Evolutionary conservation across 768 basidiomycete species (phyloP).

Genomic region (Mycena galopus): DNA sequence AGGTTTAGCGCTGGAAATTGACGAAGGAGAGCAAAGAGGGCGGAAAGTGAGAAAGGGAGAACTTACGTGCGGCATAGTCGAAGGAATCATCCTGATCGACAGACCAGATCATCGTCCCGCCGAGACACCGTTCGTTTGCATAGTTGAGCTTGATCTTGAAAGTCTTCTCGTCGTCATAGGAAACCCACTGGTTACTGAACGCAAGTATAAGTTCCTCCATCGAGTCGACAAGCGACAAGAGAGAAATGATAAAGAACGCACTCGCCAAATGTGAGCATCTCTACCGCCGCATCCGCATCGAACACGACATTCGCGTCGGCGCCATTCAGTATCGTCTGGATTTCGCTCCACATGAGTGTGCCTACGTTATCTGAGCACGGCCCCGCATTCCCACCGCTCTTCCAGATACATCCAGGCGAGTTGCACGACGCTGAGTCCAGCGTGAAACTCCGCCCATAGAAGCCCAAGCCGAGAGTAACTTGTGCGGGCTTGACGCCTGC

Average conservation of each 20-base stretch:
- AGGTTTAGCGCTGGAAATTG: conserved; percentile 1
- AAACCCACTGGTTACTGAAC: neutral
- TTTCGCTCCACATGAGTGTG: neutral
- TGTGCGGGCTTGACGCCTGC: neutral
- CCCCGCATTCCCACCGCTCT: neutral
- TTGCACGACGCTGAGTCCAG: neutral
- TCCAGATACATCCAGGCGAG: neutral
- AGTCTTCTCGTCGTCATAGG: conserved; percentile 8
- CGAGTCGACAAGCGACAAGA: neutral
- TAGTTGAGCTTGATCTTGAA: conserved; percentile 8
- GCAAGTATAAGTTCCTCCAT: conserved; percentile 4
- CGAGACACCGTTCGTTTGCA: conserved; percentile 7
- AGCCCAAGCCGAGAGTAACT: neutral
- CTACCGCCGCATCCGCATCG: neutral
- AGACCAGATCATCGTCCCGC: conserved; percentile 20
- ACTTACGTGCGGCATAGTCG: neutral
- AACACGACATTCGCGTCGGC: neutral
- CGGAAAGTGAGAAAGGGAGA: neutral
- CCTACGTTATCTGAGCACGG: neutral
- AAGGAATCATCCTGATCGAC: conserved; percentile 14
- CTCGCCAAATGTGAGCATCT: neutral
- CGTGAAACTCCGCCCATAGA: neutral
- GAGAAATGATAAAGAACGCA: conserved; percentile 2
- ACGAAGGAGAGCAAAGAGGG: conserved; percentile 3
- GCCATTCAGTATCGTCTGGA: neutral